Base-by-base conservation (phyloP, 352 stramenopile species). In the Pythium dissimile region DNA sequence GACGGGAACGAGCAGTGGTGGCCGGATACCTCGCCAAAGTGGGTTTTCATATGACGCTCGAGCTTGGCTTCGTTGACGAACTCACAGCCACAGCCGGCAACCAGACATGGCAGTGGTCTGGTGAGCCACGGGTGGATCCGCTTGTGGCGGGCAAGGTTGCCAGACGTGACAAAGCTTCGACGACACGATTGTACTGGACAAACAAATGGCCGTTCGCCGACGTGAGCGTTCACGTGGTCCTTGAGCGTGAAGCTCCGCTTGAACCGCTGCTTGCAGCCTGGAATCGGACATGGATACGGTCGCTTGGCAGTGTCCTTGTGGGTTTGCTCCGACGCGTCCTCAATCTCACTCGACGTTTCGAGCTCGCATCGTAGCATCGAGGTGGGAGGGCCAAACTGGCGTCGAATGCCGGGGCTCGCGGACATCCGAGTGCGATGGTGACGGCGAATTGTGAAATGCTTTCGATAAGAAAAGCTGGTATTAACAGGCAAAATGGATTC, bases 221-320 rank as follows among this genome's bases (percentile, higher is more conserved):
- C 89, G 69, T 92, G 82, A 34, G 78, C 88, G 72, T 89, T 89
- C 53, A 88, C 70, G 61, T 92, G 82, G 42, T 88, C 78, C 47
- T 80, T 82, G 42, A 87, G 61, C 23, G 80, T 87, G 62, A 85
- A 89, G 46, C 31, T n/a, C 0, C 51, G 51, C 4, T 20, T n/a
- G 28, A 59, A 59, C 3, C 18, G 20, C 26, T 48, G 26, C 11
- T n/a, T 24, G 30, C 51, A 59, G 1, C 38, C 30, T 2, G 51
- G 11, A 21, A 27, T 30, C 3, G 51, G 23, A 15, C 51, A 59
- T 18, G 46, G 5, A 41, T 41, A 41, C 12, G 12, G 34, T 20
- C 34, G 34, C 13, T 41, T n/a, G n/a, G n/a, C n/a, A n/a, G n/a
- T n/a, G n/a, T n/a, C 34, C 20, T 41, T 12, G 34, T 41, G 5